Percentiles rank a stretch among this genome's conserved stretches.
Conservation (phyloP, 495 filamentous ascomycete genomes). For the Hypoxylon fragiforme region DNA sequence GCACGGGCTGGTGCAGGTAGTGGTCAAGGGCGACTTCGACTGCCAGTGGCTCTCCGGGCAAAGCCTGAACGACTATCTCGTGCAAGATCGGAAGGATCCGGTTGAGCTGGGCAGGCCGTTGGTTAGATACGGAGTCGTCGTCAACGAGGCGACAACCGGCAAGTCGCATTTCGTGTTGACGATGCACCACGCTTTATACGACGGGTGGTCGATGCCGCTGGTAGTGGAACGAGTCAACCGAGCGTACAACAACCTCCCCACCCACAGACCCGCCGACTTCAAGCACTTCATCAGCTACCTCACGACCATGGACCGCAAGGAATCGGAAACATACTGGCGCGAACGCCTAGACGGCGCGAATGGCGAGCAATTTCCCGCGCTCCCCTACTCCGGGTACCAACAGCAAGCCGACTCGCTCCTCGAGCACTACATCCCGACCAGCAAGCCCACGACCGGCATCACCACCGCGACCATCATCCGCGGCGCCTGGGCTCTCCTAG, state of each 20-base stretch:
- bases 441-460: slow-evolving; percentile 42
- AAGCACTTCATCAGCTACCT: slow-evolving; percentile 51
- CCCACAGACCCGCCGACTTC: slow-evolving; percentile 52
- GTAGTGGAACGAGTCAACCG: slow-evolving; percentile 58
- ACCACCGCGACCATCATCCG: slow-evolving; percentile 64
- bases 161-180: slow-evolving; percentile 59
- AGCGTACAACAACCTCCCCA: slow-evolving; percentile 36
- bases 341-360: slow-evolving; percentile 53
- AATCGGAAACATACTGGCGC: slow-evolving; percentile 46
- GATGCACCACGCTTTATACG: slow-evolving; percentile 69
- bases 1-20: slow-evolving; percentile 61
- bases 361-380: slow-evolving; percentile 59
- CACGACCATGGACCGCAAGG: slow-evolving; percentile 39
- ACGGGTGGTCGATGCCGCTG: slow-evolving; percentile 65
- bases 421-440: slow-evolving; percentile 52
- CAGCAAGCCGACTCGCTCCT: slow-evolving; percentile 56
- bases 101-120: slow-evolving; percentile 60
- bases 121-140: slow-evolving; percentile 57
- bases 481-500: slow-evolving; percentile 63
- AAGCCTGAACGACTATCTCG: slow-evolving; percentile 52
- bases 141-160: slow-evolving; percentile 40
- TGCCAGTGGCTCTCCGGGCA: slow-evolving; percentile 51
- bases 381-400: slow-evolving; percentile 59
- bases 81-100: slow-evolving; percentile 43
- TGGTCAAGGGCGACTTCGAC: slow-evolving; percentile 51